Base-by-base conservation (phyloP, 495 filamentous ascomycete genomes). In the Neurospora intermedia region DNA sequence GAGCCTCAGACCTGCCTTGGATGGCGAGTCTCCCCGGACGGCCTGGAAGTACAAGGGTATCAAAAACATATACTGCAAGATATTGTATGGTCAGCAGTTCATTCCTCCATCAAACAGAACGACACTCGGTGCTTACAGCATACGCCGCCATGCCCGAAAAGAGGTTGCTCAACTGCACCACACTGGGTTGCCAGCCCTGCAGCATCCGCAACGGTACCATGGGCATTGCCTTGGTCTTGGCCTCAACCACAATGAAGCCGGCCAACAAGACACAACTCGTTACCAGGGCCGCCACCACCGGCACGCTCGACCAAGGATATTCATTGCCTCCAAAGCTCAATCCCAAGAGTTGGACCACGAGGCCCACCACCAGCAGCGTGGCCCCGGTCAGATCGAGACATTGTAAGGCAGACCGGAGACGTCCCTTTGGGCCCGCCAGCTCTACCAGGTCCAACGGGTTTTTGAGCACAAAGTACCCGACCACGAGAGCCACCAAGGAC, bases 21-120 rank as follows among this genome's bases (percentile, higher is more conserved):
- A 85, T 3, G 89, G 85, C 6, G 87, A 88, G 40, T 91, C 89
- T 0, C 87, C 82, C 0, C 89, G 83, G 11, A 91, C 86, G 0
- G 89, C 87, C 72, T 91, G 89, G 77, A 91, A 90, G 62, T 89
- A 88, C 40, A 91, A 78, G 2, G 89, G 89, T 0, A 90, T 82
- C 54, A 87, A 88, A 75, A 91, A 91, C 71, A 91, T 86, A 71
- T 89, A 91, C 89, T 91, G 73, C 15, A 18, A 7, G n/a, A 4
- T 3, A 27, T 38, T 3, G 35, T 38, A 3, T 23, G 15, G 46
- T 74, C 39, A 69, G 69, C 59, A 73, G 38, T 3, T 46, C 23
- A 3, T 1, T 46, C 31, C 4, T 1, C 41, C 42, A 27, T 4
- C 48, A 75, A 66, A 72, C 48, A 75, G 69, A 72, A 23, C 38